Evolutionary conservation across 805 yeast genomes (phyloP), one percentile per base, ranked within the genome.

Genomic region (Brettanomyces anomalus): DNA sequence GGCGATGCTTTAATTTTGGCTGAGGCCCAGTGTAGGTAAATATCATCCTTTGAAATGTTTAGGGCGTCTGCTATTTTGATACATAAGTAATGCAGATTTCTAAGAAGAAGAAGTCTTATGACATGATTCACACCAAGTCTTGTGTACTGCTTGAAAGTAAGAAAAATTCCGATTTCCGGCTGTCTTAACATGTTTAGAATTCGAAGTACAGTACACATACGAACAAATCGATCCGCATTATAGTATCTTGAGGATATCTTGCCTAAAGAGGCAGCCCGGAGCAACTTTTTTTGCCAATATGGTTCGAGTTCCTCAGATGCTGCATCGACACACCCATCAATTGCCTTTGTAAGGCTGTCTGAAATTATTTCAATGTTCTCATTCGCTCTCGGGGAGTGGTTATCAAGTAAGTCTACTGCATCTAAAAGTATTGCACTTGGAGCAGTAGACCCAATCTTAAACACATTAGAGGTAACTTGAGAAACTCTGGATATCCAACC

Each of bases 241-340:
- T 71, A 76, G 3, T 68, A 55, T 7, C 72, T 76, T 36, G 72
- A 59, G 40, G 75, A 68, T 0, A 85, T 71, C 52, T 90, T 93
- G 1, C 97, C 98, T 62, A 89, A 85, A 0, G 85, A 68, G 0
- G 89, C 95, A 2, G 96, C 95, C 42, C 77, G 72, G 33, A 93
- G 61, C 8, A 90, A 64, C 40, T 74, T 76, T 57, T 87, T 88
- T 53, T 93, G 98, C 81, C 89, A 75, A 41, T 69, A 66, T 0
- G 84, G 73, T 47, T 80, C 86, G 52, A 86, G 78, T 53, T 90
- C 97, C 43, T 79, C 81, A 3, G 77, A 60, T 1, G 96, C 82
- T 0, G 94, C 94, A 2, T 71, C 62, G 4, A 88, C 71, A 56
- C 96, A 85, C 16, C 72, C 75, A 30, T 71, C 70, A 1, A 90